Conservation (phyloP, 306 rosid genomes). For the Betula pendula region DNA sequence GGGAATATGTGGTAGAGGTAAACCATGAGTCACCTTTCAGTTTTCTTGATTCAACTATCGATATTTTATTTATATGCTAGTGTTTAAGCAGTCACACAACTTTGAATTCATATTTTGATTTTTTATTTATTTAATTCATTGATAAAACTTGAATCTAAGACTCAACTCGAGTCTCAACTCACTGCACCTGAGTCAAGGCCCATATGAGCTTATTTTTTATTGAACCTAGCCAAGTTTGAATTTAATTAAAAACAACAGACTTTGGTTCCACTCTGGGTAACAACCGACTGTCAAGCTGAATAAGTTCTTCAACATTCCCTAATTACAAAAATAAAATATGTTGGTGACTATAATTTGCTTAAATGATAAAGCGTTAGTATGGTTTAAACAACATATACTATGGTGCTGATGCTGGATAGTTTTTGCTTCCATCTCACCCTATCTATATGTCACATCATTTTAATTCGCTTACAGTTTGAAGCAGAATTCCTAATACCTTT, state of each 20-base stretch:
- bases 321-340: background rate
- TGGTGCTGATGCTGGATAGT: background rate
- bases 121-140: background rate
- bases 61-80: background rate
- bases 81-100: background rate
- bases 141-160: background rate
- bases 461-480: slow-evolving; percentile 53
- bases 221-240: background rate
- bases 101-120: background rate
- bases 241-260: background rate
- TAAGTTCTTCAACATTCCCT: background rate
- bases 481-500: slow-evolving; percentile 66
- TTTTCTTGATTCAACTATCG: background rate
- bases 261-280: background rate
- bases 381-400: background rate
- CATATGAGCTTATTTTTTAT: background rate
- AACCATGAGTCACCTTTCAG: background rate
- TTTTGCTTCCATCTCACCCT: background rate
- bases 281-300: background rate
- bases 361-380: background rate
- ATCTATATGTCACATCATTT: slow-evolving; percentile 42
- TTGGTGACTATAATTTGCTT: background rate
- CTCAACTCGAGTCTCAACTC: background rate
- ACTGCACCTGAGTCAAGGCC: background rate
- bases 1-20: background rate